Conservation (phyloP, 345 rosid genomes). For the Melaleuca alternifolia region DNA sequence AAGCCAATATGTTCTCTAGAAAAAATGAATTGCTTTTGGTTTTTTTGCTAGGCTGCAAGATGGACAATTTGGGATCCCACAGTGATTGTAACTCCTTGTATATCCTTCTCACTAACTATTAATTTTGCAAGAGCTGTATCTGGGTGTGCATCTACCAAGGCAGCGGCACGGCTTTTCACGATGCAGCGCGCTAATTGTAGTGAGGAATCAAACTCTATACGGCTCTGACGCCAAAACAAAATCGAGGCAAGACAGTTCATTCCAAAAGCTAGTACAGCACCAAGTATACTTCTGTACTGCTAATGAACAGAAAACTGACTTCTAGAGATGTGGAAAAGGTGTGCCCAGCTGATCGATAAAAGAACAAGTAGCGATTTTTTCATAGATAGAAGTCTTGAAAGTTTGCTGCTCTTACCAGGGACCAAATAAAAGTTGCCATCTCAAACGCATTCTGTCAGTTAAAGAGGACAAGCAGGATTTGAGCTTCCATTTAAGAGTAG, state of each 20-base stretch:
- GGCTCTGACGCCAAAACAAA: background rate
- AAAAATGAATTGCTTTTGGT: background rate
- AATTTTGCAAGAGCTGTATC: too few relatives aligned
- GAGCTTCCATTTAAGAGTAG: background rate
- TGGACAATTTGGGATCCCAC: too few relatives aligned
- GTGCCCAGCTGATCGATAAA: background rate
- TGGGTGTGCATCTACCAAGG: too few relatives aligned
- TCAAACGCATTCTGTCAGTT: slow-evolving; percentile 53
- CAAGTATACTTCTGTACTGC: background rate
- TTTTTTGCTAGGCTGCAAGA: too few relatives aligned
- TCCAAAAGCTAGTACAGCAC: background rate
- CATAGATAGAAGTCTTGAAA: background rate
- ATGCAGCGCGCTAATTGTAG: background rate
- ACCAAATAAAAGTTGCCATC: slow-evolving; percentile 63
- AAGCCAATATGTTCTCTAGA: background rate
- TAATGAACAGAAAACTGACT: background rate
- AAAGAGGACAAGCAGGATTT: background rate
- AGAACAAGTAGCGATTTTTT: background rate
- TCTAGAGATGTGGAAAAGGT: background rate
- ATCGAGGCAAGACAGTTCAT: background rate
- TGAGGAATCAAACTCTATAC: background rate
- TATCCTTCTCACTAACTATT: too few relatives aligned
- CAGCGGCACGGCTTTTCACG: background rate
- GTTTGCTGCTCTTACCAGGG: slow-evolving; percentile 28
- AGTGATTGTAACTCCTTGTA: too few relatives aligned